Evolutionary conservation across 176 grass and related monocot species (phyloP).

Genomic region (Alopecurus myosuroides): DNA sequence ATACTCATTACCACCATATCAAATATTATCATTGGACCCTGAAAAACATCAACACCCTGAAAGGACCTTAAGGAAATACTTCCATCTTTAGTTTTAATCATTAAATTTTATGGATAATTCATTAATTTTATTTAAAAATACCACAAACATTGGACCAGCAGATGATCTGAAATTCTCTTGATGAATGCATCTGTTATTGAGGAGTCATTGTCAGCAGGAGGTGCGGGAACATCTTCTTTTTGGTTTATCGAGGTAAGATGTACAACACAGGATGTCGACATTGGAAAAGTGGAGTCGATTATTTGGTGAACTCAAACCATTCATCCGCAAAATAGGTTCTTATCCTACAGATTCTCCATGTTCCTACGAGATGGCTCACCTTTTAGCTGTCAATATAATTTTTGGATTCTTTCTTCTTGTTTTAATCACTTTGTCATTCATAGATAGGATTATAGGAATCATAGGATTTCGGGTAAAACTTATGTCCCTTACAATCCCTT

Average conservation of each 20-base stretch:
- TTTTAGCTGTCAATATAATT: slow-evolving; percentile 15
- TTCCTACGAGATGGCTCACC: slow-evolving; percentile 27
- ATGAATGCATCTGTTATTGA: slow-evolving; percentile 47
- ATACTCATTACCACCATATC: no score
- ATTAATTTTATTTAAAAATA: neutral
- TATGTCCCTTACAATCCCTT: neutral
- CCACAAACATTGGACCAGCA: slow-evolving; percentile 13
- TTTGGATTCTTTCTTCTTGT: slow-evolving; percentile 15
- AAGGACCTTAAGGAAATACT: slow-evolving; percentile 10
- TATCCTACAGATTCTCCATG: slow-evolving; percentile 38
- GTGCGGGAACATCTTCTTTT: slow-evolving; percentile 48
- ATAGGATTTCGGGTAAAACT: neutral
- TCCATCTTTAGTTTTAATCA: neutral
- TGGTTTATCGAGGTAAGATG: slow-evolving; percentile 42
- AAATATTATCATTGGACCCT: no score
- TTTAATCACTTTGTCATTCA: neutral
- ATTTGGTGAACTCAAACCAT: slow-evolving; percentile 27
- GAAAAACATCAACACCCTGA: no score
- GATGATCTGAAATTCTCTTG: slow-evolving; percentile 40
- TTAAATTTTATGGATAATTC: neutral
- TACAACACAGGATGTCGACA: slow-evolving; percentile 42
- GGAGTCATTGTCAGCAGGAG: slow-evolving; percentile 36
- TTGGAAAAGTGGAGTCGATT: slow-evolving; percentile 26
- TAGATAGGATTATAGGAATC: neutral
- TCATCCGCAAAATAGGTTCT: slow-evolving; percentile 43